Evolutionary conservation across 208 protist genomes (phyloP).

Genomic region (Leishmania amazonensis): DNA sequence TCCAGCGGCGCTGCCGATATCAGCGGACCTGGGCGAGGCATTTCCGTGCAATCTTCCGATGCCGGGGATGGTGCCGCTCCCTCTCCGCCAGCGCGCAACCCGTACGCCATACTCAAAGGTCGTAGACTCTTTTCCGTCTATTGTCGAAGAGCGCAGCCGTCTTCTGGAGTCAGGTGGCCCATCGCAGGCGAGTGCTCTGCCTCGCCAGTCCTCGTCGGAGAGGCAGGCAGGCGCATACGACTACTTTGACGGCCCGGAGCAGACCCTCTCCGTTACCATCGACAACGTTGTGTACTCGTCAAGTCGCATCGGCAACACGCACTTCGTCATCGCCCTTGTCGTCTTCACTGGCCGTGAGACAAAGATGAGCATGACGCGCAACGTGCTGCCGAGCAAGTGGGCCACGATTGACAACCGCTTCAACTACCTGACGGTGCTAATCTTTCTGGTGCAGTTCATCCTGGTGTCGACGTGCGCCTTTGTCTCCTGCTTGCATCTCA

Average conservation of each 20-base stretch:
- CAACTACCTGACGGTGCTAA: slow-evolving; percentile 73
- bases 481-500: slow-evolving; percentile 49
- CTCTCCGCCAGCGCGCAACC: not conserved
- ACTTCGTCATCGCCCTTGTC: slow-evolving; percentile 75
- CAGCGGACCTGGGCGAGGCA: not conserved
- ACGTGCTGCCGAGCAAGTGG: slow-evolving; percentile 79
- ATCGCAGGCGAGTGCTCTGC: too few relatives aligned
- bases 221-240: not conserved
- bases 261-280: slow-evolving; percentile 38
- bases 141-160: slow-evolving; percentile 2
- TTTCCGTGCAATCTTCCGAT: slow-evolving; percentile 10
- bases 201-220: not conserved
- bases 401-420: slow-evolving; percentile 89
- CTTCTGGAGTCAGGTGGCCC: not conserved
- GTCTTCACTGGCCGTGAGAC: slow-evolving; percentile 95
- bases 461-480: slow-evolving; percentile 71
- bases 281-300: slow-evolving; percentile 84
- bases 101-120: not conserved
- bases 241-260: slow-evolving; percentile 16
- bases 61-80: slow-evolving; percentile 13
- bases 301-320: slow-evolving; percentile 82
- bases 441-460: slow-evolving; percentile 93
- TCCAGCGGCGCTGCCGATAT: not conserved
- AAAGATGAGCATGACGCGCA: slow-evolving; percentile 89
- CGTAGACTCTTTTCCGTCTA: not conserved